Evolutionary conservation across 2,329 filamentous ascomycete genomes (phyloP).

Genomic region (Talaromyces sp.): DNA sequence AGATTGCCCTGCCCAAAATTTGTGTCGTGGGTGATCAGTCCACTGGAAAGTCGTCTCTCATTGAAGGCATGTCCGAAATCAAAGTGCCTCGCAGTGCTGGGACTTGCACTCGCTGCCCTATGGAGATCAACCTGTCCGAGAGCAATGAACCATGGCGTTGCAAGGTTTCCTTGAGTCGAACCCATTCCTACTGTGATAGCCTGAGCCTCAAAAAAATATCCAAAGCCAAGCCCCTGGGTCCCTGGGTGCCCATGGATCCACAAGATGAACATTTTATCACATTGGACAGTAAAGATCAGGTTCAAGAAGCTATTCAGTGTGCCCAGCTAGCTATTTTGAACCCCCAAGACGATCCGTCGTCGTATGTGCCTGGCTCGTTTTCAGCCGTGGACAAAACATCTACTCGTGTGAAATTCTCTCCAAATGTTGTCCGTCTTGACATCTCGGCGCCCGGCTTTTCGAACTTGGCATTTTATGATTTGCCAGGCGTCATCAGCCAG

Average conservation of each 20-base stretch:
- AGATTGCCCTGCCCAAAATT: slow-evolving; percentile 67
- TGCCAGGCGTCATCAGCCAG: slow-evolving; percentile 75
- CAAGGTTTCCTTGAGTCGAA: slow-evolving; percentile 58
- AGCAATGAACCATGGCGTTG: slow-evolving; percentile 59
- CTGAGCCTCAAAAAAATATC: slow-evolving; percentile 37
- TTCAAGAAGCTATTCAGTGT: slow-evolving; percentile 64
- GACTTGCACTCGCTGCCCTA: slow-evolving; percentile 73
- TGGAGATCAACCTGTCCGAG: slow-evolving; percentile 68
- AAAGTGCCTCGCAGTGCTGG: slow-evolving; percentile 65
- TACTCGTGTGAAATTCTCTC: slow-evolving; percentile 64
- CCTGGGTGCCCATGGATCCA: slow-evolving; percentile 54
- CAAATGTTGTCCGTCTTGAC: slow-evolving; percentile 72
- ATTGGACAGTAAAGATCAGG: slow-evolving; percentile 54
- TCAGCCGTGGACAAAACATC: slow-evolving; percentile 22
- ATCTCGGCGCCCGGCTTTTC: slow-evolving; percentile 68
- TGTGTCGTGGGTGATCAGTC: slow-evolving; percentile 82
- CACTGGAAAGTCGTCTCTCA: slow-evolving; percentile 69
- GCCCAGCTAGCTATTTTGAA: slow-evolving; percentile 76
- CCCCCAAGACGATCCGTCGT: slow-evolving; percentile 47
- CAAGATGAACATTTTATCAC: slow-evolving; percentile 55
- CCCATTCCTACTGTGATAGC: slow-evolving; percentile 51
- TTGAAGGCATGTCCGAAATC: slow-evolving; percentile 60
- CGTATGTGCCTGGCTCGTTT: slow-evolving; percentile 51
- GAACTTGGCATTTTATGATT: slow-evolving; percentile 74
- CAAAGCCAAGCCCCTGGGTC: slow-evolving; percentile 55